Evolutionary conservation across 108 stramenopile genomes (phyloP), one percentile per base, ranked within the genome.

Genomic region (Nitzschia palea): DNA sequence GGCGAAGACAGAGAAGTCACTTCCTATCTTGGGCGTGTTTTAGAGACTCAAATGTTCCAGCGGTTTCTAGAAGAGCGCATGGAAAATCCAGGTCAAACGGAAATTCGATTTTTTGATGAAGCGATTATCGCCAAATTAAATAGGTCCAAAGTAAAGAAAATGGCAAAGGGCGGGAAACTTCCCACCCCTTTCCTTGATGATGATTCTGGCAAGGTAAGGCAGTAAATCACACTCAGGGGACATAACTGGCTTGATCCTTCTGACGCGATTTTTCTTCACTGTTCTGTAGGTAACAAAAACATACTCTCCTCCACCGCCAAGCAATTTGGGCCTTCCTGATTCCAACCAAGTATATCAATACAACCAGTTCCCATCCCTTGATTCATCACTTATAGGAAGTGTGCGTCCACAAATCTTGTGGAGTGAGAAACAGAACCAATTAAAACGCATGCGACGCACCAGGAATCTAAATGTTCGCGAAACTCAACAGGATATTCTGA

Each of bases 21-120:
- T 15, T 43, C 35, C 2, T 86, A 76, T 35, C 20, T 89, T 3
- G 47, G 29, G 27, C 32, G 47, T 14, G 58, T 85, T 36, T 18
- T 83, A 60, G 42, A 78, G 17, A 78, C 80, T n/a, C 90, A 92
- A 59, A 75, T 93, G 76, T 93, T 93, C 65, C 81, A 88, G 63
- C 57, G 74, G 26, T 93, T 93, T 66, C 52, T 93, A 22, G 87
- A 91, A 44, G 86, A 85, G 62, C 56, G 85, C 25, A 54, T 45
- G 42, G 44, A 73, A 34, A 56, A 83, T 68, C 84, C 85, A 14
- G 36, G 85, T 17, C 75, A 83, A 28, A 83, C 91, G 5, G 85
- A 87, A 37, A 80, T 96, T 31, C 80, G 74, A 0, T 95, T 95
- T 47, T 96, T 96, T 60, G 93, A 96, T 55, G 91, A 96, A 66